Conservation (phyloP, 331 rosid genomes). For the Pyracantha coccinea region DNA sequence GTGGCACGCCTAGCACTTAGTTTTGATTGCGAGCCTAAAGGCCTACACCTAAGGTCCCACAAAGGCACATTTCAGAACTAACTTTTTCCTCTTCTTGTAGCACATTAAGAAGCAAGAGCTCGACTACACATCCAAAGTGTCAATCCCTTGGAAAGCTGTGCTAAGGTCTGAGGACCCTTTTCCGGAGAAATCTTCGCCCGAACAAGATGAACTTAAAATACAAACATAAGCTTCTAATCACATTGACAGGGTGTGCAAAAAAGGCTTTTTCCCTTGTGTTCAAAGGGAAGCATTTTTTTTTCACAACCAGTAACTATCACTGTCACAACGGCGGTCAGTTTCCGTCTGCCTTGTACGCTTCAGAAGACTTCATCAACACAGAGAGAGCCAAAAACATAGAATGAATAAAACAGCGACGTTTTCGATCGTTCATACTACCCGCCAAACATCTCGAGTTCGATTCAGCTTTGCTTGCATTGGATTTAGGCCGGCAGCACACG, state of each 20-base stretch:
- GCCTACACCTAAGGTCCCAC: too few species aligned
- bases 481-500: slow-evolving; percentile 25
- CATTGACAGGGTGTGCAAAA: too few species aligned
- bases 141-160: too few species aligned
- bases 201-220: not conserved
- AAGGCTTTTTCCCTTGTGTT: too few species aligned
- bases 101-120: too few species aligned
- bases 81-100: too few species aligned
- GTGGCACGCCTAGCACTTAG: too few species aligned
- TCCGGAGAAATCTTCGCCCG: too few species aligned
- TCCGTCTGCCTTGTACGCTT: not conserved
- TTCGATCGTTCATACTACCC: not conserved
- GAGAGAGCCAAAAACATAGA: not conserved
- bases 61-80: too few species aligned
- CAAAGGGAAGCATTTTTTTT: not conserved
- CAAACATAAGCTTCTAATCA: not conserved
- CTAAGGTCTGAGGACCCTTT: too few species aligned
- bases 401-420: not conserved
- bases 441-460: not conserved
- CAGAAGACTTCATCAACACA: not conserved
- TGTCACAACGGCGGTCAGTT: not conserved
- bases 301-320: not conserved
- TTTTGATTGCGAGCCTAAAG: too few species aligned
- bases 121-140: too few species aligned
- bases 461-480: not conserved